phyloP scores from a whole-genome alignment of 306 rosid species.

The Prunus mongolica region DNA sequence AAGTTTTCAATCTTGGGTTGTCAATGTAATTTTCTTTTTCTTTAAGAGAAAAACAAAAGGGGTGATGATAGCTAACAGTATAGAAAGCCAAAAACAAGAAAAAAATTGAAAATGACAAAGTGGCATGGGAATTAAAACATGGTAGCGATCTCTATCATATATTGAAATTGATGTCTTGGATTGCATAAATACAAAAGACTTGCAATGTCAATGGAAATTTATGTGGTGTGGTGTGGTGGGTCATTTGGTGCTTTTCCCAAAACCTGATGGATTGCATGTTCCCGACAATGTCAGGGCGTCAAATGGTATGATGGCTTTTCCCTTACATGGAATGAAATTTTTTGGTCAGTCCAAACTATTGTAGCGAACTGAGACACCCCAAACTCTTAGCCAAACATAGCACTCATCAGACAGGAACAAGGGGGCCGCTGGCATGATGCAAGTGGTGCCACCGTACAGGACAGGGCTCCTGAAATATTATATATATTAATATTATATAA shows the following conservation, averaged over 20 bases:
- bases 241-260: constrained; percentile 40
- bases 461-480: rapidly evolving
- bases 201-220: neutral
- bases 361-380: constrained; percentile 40
- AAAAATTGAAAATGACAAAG: neutral
- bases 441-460: no score
- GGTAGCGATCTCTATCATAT: neutral
- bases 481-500: no score
- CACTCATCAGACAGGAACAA: neutral
- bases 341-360: constrained; percentile 34
- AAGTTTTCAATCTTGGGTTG: no score
- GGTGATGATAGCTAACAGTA: neutral
- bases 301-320: constrained; percentile 66
- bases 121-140: neutral
- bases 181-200: neutral
- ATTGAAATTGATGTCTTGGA: neutral
- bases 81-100: neutral
- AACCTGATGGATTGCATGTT: constrained; percentile 67
- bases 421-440: no score
- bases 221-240: neutral
- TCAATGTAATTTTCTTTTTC: no score
- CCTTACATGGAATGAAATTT: constrained; percentile 52
- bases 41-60: no score
- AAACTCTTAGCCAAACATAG: constrained; percentile 35
- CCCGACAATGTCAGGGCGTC: constrained; percentile 75